Conservation (phyloP, 108 stramenopile genomes). For the Stephanodiscus triporus region DNA sequence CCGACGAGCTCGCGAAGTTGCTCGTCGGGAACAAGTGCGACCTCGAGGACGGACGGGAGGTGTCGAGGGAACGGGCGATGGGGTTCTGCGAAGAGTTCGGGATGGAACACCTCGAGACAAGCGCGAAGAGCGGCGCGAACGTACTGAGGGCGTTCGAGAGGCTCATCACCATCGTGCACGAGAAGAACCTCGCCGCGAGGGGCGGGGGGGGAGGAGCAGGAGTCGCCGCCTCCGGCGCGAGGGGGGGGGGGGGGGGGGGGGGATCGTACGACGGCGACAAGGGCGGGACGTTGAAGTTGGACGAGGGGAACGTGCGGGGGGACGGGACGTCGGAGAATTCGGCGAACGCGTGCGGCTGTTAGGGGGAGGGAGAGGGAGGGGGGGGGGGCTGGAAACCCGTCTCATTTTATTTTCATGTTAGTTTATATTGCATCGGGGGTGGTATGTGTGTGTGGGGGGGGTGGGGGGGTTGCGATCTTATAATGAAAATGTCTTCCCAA, state of each 20-base stretch:
- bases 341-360: slow-evolving; percentile 46
- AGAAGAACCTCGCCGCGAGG: slow-evolving; percentile 64
- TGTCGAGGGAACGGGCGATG: slow-evolving; percentile 73
- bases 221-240: slow-evolving; percentile 43
- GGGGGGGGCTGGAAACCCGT: too few relatives aligned
- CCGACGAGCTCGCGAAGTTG: slow-evolving; percentile 83
- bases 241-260: slow-evolving; percentile 61
- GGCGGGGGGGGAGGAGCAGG: slow-evolving; percentile 55
- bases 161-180: slow-evolving; percentile 87
- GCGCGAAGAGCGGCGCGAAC: slow-evolving; percentile 82
- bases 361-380: not conserved
- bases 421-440: too few relatives aligned
- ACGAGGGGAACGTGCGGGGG: slow-evolving; percentile 44
- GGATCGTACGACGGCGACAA: slow-evolving; percentile 13
- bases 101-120: slow-evolving; percentile 87
- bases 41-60: slow-evolving; percentile 77
- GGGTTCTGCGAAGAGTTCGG: slow-evolving; percentile 85
- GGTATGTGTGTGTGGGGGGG: not conserved
- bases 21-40: slow-evolving; percentile 91
- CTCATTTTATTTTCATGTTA: too few relatives aligned
- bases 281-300: slow-evolving; percentile 25
- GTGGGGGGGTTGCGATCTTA: not conserved
- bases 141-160: slow-evolving; percentile 85
- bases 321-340: slow-evolving; percentile 35
- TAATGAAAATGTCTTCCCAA: too few relatives aligned